Base-by-base conservation (phyloP, 108 stramenopile genomes). In the Discostella pseudostelligera region DNA sequence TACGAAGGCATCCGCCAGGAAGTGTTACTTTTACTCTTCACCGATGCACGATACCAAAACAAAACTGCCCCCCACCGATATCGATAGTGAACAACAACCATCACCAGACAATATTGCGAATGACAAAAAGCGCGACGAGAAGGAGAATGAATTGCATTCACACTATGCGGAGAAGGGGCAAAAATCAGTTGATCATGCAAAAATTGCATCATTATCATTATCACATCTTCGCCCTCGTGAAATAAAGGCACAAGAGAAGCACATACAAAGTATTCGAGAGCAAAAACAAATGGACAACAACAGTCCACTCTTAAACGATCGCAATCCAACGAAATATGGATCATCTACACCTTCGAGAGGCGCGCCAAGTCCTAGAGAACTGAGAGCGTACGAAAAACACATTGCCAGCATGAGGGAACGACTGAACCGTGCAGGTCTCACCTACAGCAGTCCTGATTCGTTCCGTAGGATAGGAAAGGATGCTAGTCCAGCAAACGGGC, bases 11-110 rank as follows among this genome's bases (percentile, higher is more conserved):
- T 5, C 59, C 5, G 59, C 59, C 4, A 44, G 45, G 59, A 60
- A 60, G 43, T 60, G 59, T 20, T 60, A 60, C 35, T 60, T 60
- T 45, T 60, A 24, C 59, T 28, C 39, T 5, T 60, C 59, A 20
- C 59, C 59, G 17, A 60, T 39, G 19, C 13, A 1, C 42, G 40
- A 42, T n/a, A 16, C n/a, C 9, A n/a, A 14, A 25, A 46, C 4
- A 16, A 60, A 1, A 6, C 20, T 36, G 36, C 8, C 24, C 0
- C 19, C 40, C 21, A 28, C 43, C 3, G 25, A 22, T 22, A 16
- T 16, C 19, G 36, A 60, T 2, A 19, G 56, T 19, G 39, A 5
- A 20, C 53, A 14, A 2, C 2, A 8, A 8, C 13, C 28, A 39
- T 43, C 57, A 28, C 29, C 37, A 21, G 57, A 5, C 42, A 32